Base-by-base conservation (phyloP, 208 protist species). In the Acanthamoeba triangularis region DNA sequence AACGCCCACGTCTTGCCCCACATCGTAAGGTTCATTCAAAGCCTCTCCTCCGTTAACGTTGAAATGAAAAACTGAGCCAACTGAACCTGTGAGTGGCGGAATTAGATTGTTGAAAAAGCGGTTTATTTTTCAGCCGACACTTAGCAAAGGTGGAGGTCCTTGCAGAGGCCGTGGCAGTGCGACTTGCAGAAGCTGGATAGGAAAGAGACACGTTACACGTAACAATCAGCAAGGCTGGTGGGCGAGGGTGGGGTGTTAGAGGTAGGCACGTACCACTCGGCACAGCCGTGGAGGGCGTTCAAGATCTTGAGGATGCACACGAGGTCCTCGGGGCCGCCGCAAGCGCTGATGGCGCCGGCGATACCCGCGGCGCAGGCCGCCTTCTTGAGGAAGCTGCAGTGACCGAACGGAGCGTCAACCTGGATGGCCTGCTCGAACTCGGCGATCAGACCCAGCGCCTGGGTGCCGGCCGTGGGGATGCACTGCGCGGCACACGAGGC, bases 351-450 rank as follows among this genome's bases (percentile, higher is more conserved):
- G 30, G 69, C 69, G 18, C 69, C 69, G 20, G 69, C 23, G 69
- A 78, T 78, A 2, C 30, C 69, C 23, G 10, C 69, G 37, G 69
- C 69, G 47, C 69, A 78, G 30, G 69, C 69, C 3, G 69, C 69
- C 69, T 78, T 78, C 69, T 78, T 78, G 69, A 41, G 16, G 37
- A 78, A 78, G 69, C 30, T 78, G 69, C 69, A 78, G 69, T 78
- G 69, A 1, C 10, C 10, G 65, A 72, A 72, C 10, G 65, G 65
- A 1, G 69, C 23, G 11, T 47, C 37, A 8, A 44, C 69, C 69
- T 78, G n/a, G 33, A 78, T 78, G 33, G 69, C 30, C 16, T 44
- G 69, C n/a, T 78, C 69, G 30, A 78, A 78, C n/a, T 44, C 37
- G 69, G 69, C 33, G 16, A 47, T 18, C 59, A 65, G 7, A 18